Base-by-base conservation (phyloP, 495 filamentous ascomycete genomes). In the Aspergillus affinis region DNA sequence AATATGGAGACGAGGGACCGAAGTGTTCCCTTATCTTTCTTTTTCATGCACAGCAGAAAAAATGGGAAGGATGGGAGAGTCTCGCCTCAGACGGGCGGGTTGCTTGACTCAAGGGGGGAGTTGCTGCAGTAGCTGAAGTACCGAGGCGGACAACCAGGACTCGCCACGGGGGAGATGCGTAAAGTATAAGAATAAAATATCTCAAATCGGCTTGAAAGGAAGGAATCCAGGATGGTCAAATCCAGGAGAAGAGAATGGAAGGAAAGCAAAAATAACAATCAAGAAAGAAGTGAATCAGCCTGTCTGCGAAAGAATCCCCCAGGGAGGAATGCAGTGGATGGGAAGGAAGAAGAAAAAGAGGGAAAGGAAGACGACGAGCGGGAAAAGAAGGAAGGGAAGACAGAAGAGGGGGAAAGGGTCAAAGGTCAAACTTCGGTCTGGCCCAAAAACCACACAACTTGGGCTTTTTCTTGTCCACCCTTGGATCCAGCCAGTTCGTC, bases 131-230 rank as follows among this genome's bases (percentile, higher is more conserved):
- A 57, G 57, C 51, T 36, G 57, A 63, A 58, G 32, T 58, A n/a
- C 73, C 70, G 61, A 63, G 71, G 73, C 70, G 75, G 63, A 73
- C 72, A 73, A 71, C 71, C 70, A 76, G 74, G 73, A 73, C 72
- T 64, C 72, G 71, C 71, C 62, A 64, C 52, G 52, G 29, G 53
- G 59, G 61, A 26, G 58, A 63, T 55, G 61, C 57, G 54, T 61
- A 64, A 41, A 41, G 36, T 55, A 66, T 62, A 72, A 55, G 62
- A 63, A 66, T 54, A 67, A 66, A 66, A 70, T 62, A 58, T 56
- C 18, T 54, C 29, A 36, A 51, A 41, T 18, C 2, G 17, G 52
- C 1, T 18, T 60, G 41, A 69, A 71, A 73, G 63, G 53, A 60
- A 65, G 52, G 72, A 72, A 70, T 68, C 69, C 66, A 76, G 68